These are phyloP conservation scores for Diaporthe sp. DNA, from an alignment of 2,329 filamentous ascomycete species.

Conservation along the genomic window DNA sequence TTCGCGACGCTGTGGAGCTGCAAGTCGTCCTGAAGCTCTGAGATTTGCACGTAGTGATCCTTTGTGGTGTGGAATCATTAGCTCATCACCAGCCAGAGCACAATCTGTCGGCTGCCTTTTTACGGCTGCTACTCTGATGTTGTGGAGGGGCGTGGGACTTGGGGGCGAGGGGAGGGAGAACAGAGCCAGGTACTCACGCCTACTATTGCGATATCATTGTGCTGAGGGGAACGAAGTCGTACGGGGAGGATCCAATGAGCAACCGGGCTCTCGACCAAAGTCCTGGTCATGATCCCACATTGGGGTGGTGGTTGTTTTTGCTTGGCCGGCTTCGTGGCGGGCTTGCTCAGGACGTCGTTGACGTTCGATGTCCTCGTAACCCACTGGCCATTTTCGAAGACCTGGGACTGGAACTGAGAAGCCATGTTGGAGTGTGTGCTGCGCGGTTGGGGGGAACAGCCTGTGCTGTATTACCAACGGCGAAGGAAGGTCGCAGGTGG, in stretches of 20 bases:
- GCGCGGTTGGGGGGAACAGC: slow-evolving; percentile 24
- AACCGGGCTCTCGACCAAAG: slow-evolving; percentile 81
- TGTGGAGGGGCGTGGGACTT: slow-evolving; percentile 16
- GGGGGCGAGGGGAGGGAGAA: background rate
- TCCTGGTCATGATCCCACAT: slow-evolving; percentile 83
- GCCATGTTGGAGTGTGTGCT: slow-evolving; percentile 54
- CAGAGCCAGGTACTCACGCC: slow-evolving; percentile 68
- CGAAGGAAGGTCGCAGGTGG: slow-evolving; percentile 35
- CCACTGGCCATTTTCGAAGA: slow-evolving; percentile 69
- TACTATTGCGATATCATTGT: slow-evolving; percentile 89
- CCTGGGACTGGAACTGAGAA: slow-evolving; percentile 70
- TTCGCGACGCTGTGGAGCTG: slow-evolving; percentile 82
- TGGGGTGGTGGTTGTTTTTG: slow-evolving; percentile 59
- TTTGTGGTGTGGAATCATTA: slow-evolving; percentile 49
- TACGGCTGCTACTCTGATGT: slow-evolving; percentile 3
- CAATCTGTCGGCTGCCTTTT: background rate
- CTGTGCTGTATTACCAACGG: slow-evolving; percentile 32
- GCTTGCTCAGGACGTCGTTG: slow-evolving; percentile 57
- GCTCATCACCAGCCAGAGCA: slow-evolving; percentile 43
- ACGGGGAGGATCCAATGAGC: slow-evolving; percentile 84
- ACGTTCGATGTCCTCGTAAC: slow-evolving; percentile 67
- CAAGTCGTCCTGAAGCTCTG: slow-evolving; percentile 78
- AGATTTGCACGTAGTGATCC: slow-evolving; percentile 86
- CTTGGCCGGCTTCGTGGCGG: slow-evolving; percentile 49
- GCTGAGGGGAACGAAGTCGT: slow-evolving; percentile 76